These are phyloP conservation scores for Sphenostylis stenocarpa DNA, from an alignment of 306 rosid genomes.

Conservation along the genomic window DNA sequence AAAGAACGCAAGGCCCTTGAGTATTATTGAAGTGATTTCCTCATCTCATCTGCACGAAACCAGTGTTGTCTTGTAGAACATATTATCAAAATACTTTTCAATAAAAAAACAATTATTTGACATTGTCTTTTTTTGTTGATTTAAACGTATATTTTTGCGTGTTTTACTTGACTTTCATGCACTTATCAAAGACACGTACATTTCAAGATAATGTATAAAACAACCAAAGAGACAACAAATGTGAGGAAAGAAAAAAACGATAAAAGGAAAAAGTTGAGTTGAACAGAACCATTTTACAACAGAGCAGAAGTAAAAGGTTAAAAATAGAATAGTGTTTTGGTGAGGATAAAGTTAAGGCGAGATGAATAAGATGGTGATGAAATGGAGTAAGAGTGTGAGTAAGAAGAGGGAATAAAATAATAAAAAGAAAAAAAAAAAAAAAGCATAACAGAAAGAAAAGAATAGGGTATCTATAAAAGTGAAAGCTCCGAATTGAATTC, in stretches of 20 bases:
- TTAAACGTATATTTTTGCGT: background rate
- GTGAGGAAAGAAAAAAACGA: background rate
- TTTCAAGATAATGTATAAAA: background rate
- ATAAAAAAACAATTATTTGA: background rate
- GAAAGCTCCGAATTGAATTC: background rate
- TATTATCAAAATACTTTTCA: background rate
- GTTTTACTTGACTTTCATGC: background rate
- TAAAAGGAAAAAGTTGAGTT: background rate
- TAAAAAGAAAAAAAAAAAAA: background rate
- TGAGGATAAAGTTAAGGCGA: background rate
- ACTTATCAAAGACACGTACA: background rate
- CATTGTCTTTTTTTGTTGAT: too few relatives aligned
- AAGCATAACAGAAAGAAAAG: too few relatives aligned
- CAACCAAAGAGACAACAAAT: background rate
- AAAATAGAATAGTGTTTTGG: background rate
- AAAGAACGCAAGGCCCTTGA: background rate
- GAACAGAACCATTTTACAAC: background rate
- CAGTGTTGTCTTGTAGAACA: background rate
- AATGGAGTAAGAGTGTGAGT: background rate
- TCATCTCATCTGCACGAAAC: conserved; percentile 2
- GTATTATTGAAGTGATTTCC: background rate
- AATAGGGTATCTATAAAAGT: conserved; percentile 42
- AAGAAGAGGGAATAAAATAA: background rate
- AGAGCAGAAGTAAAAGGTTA: background rate
- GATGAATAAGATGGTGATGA: background rate